Conservation (phyloP, 129 eudicot genomes). For the Mikania micrantha region DNA sequence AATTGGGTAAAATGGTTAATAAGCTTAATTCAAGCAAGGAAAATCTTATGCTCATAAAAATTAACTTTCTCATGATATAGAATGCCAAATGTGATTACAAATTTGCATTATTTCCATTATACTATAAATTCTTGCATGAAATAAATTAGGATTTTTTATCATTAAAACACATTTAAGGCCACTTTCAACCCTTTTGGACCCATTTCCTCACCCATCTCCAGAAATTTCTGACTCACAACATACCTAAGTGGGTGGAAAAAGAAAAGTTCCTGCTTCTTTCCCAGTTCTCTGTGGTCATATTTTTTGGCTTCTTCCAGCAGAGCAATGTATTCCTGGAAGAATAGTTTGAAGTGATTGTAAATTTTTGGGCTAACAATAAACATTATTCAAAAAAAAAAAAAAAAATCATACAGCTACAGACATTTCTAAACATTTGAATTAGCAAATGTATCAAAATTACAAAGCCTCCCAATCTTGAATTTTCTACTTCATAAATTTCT, state of each 20-base stretch:
- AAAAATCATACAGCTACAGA: background rate
- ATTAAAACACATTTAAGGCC: background rate
- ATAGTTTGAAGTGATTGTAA: background rate
- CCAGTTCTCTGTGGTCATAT: conserved; percentile 80
- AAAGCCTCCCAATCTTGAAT: background rate
- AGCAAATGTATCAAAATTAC: background rate
- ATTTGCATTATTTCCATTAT: background rate
- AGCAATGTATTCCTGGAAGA: conserved; percentile 64
- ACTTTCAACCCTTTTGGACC: background rate
- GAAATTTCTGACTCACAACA: background rate
- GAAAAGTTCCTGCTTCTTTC: conserved; percentile 90
- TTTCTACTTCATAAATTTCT: background rate
- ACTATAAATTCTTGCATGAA: background rate
- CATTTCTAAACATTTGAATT: background rate
- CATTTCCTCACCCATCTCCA: background rate
- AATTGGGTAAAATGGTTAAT: background rate
- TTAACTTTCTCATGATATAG: background rate
- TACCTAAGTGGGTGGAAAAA: conserved; percentile 56
- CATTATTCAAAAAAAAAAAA: background rate
- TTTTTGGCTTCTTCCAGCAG: conserved; percentile 91
- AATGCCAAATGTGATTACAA: background rate
- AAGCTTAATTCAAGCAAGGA: background rate
- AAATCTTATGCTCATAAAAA: background rate
- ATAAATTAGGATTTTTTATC: background rate
- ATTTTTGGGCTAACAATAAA: background rate